Evolutionary conservation across 2,329 filamentous ascomycete species (phyloP).

Genomic region (Mycocentrospora acerina): DNA sequence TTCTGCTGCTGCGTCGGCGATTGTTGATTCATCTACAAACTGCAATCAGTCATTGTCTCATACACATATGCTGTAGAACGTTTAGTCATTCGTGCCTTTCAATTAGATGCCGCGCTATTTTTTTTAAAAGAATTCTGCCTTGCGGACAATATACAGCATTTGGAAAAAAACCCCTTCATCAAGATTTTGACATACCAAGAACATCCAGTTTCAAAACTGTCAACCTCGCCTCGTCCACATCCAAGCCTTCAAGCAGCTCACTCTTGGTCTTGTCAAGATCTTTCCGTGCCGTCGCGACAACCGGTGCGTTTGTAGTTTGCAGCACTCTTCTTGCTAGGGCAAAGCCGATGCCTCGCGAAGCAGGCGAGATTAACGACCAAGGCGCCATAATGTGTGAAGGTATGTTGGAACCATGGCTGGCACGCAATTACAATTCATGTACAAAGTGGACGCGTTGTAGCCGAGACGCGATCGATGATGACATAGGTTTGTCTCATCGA

Average conservation of each 20-base stretch:
- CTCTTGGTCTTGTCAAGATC: slow-evolving; percentile 53
- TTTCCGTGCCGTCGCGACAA: slow-evolving; percentile 62
- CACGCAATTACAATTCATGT: slow-evolving; percentile 1
- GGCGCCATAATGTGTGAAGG: slow-evolving; percentile 41
- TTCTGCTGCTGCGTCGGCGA: slow-evolving; percentile 57
- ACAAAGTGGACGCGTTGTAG: slow-evolving; percentile 8
- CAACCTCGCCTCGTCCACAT: slow-evolving; percentile 51
- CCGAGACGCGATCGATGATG: slow-evolving; percentile 33
- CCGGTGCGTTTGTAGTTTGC: slow-evolving; percentile 57
- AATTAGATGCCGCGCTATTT: too few species aligned
- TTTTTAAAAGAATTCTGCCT: too few species aligned
- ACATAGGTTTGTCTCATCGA: slow-evolving; percentile 26
- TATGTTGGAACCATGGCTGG: slow-evolving; percentile 9
- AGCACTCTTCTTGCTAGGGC: slow-evolving; percentile 61
- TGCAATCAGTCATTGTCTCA: slow-evolving; percentile 1
- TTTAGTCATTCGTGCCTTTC: too few species aligned
- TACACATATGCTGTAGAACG: too few species aligned
- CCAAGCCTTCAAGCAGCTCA: slow-evolving; percentile 53
- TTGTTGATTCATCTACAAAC: slow-evolving; percentile 60
- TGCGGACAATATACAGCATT: too few species aligned
- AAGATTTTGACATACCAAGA: slow-evolving; percentile 47
- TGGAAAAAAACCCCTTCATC: too few species aligned
- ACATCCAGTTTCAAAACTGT: slow-evolving; percentile 58
- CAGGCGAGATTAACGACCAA: slow-evolving; percentile 58
- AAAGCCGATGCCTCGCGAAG: slow-evolving; percentile 65